A percentile compares a stretch with the other conserved stretches of the same genome.
Evolutionary conservation across 176 grass and related monocot species (phyloP).

Genomic region (Eremochloa ophiuroides): DNA sequence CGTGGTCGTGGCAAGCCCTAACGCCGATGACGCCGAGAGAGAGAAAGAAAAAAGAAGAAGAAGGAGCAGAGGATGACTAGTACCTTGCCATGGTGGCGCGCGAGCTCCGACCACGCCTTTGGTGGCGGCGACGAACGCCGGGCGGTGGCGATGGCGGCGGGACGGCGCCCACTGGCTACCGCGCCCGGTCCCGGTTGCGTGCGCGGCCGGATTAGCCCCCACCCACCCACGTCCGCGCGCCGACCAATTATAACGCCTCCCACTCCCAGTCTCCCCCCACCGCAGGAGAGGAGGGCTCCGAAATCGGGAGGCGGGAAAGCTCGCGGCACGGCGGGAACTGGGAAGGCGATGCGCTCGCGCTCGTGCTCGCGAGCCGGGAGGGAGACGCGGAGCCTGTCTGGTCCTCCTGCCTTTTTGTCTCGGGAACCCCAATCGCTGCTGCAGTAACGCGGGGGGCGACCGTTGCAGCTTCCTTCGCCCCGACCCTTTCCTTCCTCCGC

Average conservation of each 20-base stretch:
- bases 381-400: conserved; percentile 20
- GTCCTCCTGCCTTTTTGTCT: background rate
- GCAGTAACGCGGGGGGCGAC: background rate
- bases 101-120: background rate
- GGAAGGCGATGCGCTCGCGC: background rate
- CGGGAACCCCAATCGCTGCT: conserved; percentile 15
- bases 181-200: background rate
- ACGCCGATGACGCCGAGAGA: background rate
- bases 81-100: conserved; percentile 20
- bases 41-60: too few species aligned
- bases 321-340: background rate
- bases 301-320: conserved; percentile 19
- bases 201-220: background rate
- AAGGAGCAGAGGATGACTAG: background rate
- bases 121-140: background rate
- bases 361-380: background rate
- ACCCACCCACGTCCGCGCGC: background rate
- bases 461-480: conserved; percentile 5
- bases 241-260: background rate
- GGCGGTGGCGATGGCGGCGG: background rate
- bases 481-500: conserved; percentile 25
- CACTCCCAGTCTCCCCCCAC: background rate
- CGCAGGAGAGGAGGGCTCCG: background rate
- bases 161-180: background rate
- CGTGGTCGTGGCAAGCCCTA: background rate